phyloP scores from a whole-genome alignment of 129 eudicot genomes.

The Cynara cardunculus region DNA sequence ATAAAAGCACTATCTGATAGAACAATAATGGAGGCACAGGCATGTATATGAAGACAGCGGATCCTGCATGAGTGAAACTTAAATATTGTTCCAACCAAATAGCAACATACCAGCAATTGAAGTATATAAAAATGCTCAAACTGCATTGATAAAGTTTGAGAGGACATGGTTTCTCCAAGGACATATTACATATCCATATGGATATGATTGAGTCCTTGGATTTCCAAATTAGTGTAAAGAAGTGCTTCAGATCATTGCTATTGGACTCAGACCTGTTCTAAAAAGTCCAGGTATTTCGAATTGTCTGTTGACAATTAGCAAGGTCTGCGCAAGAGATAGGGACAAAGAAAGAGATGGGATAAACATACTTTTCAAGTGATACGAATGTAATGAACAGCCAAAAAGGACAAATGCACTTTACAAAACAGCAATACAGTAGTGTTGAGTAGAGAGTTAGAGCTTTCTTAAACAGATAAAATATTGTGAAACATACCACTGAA shows the following conservation, averaged over 20 bases:
- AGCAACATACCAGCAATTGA: neutral
- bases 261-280: neutral
- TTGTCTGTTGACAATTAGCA: neutral
- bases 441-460: neutral
- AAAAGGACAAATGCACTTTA: neutral
- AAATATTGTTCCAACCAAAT: neutral
- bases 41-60: neutral
- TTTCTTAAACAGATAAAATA: neutral
- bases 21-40: neutral
- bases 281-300: neutral
- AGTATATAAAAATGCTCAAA: neutral
- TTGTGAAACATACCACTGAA: neutral
- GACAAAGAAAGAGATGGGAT: neutral
- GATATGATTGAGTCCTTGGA: neutral
- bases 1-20: neutral
- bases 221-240: neutral
- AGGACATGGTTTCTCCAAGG: neutral
- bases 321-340: neutral
- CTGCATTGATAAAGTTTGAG: neutral
- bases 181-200: neutral
- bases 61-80: neutral
- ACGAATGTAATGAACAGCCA: neutral
- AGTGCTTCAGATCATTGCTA: neutral
- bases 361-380: neutral
- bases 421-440: neutral